These are phyloP conservation scores for Chrysopogon serrulatus DNA, from an alignment of 176 grass and related monocot species.

Conservation along the genomic window DNA sequence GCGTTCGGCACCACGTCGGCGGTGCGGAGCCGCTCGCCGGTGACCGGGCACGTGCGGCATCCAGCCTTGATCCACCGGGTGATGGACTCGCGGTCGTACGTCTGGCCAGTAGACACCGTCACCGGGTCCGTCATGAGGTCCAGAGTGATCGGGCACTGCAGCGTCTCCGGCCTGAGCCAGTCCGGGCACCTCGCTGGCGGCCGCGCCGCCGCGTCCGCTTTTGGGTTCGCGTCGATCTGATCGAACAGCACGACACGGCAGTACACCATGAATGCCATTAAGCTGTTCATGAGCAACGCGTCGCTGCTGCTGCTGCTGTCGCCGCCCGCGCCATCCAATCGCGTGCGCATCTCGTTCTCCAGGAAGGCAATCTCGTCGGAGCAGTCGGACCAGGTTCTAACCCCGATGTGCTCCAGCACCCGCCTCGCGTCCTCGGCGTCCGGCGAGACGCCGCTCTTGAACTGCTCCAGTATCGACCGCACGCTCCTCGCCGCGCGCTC, in stretches of 20 bases:
- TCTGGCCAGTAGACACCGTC: constrained; percentile 71
- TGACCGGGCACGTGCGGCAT: constrained; percentile 60
- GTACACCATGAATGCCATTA: constrained; percentile 68
- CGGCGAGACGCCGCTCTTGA: constrained; percentile 57
- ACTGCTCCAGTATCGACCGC: constrained; percentile 55
- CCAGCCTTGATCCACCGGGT: constrained; percentile 65
- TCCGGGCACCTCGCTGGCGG: constrained; percentile 31
- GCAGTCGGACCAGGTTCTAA: constrained; percentile 73
- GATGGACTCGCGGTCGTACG: constrained; percentile 78
- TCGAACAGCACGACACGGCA: constrained; percentile 79
- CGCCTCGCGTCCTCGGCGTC: constrained; percentile 33
- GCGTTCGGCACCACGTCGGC: constrained; percentile 65
- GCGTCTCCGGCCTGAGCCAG: constrained; percentile 44
- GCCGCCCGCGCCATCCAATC: constrained; percentile 10
- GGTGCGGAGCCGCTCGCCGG: constrained; percentile 58
- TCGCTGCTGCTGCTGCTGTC: constrained; percentile 19
- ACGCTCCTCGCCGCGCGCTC: constrained; percentile 36
- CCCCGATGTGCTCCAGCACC: constrained; percentile 53
- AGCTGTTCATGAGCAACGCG: constrained; percentile 21
- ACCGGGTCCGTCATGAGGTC: constrained; percentile 87
- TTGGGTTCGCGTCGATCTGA: constrained; percentile 15
- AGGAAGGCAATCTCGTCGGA: constrained; percentile 58
- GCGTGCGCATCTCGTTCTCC: constrained; percentile 33
- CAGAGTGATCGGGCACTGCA: constrained; percentile 80
- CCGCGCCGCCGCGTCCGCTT: neutral